A percentile compares a stretch with the other conserved stretches of the same genome.
Evolutionary conservation across 2,329 filamentous ascomycete genomes (phyloP).

Genomic region (Colletotrichum coccodes): DNA sequence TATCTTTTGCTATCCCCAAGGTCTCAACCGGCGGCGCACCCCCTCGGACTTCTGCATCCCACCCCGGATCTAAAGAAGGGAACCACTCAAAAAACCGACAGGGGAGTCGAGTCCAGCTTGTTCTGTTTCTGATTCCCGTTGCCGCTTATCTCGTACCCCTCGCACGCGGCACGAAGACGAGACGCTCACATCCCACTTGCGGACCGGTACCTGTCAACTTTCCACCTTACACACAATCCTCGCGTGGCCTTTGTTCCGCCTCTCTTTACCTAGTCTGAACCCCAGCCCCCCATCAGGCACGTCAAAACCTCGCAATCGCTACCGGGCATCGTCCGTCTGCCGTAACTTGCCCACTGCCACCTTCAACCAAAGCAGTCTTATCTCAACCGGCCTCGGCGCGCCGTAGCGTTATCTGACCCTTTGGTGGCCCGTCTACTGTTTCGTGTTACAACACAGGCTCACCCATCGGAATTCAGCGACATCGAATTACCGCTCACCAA

Average conservation of each 20-base stretch:
- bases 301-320: conserved; percentile 25
- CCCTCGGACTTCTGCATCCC: conserved; percentile 22
- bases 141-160: conserved; percentile 25
- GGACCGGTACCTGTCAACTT: not conserved
- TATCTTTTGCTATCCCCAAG: conserved; percentile 22
- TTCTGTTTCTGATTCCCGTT: conserved; percentile 8
- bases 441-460: conserved; percentile 18
- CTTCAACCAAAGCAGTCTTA: conserved; percentile 7
- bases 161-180: conserved; percentile 1
- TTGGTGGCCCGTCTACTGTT: conserved; percentile 3
- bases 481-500: conserved; percentile 6
- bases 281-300: conserved; percentile 16
- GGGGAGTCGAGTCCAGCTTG: not conserved
- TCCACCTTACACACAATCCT: conserved; percentile 9
- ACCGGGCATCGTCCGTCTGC: conserved; percentile 10
- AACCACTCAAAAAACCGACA: not conserved
- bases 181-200: not conserved
- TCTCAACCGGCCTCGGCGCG: conserved; percentile 22
- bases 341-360: not conserved
- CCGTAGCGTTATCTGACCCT: conserved; percentile 20
- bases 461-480: conserved; percentile 8
- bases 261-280: conserved; percentile 6
- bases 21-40: not conserved
- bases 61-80: conserved; percentile 12
- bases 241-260: conserved; percentile 17